A percentile compares a stretch with the other conserved stretches of the same genome.
These are phyloP conservation scores for Setaria italica DNA, from an alignment of 202 grass and related monocot species.

Conservation along the genomic window DNA sequence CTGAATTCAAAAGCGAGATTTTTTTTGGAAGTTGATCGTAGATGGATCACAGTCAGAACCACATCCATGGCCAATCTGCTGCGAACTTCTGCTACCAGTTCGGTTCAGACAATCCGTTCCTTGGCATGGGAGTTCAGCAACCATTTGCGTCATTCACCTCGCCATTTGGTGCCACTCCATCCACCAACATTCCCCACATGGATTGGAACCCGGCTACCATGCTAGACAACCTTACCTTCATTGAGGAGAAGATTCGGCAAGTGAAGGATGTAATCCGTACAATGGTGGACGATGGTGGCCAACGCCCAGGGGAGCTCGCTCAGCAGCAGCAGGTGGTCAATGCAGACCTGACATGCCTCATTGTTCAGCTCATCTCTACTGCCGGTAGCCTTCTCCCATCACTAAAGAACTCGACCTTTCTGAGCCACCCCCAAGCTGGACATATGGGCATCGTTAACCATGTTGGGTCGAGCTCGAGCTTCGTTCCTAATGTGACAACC, in stretches of 20 bases:
- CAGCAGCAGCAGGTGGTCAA: slow-evolving; percentile 60
- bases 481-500: background rate
- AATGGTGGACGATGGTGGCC: slow-evolving; percentile 37
- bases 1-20: slow-evolving; percentile 13
- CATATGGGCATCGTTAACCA: slow-evolving; percentile 28
- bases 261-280: slow-evolving; percentile 60
- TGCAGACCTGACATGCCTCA: slow-evolving; percentile 66
- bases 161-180: slow-evolving; percentile 4
- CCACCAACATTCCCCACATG: slow-evolving; percentile 47
- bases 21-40: background rate
- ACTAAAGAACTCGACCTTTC: slow-evolving; percentile 51
- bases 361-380: slow-evolving; percentile 79
- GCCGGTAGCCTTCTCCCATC: slow-evolving; percentile 67
- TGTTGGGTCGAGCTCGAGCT: slow-evolving; percentile 49
- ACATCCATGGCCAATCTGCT: slow-evolving; percentile 33
- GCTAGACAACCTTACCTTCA: slow-evolving; percentile 71
- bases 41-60: slow-evolving; percentile 56
- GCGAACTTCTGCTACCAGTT: slow-evolving; percentile 45
- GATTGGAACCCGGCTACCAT: slow-evolving; percentile 69
- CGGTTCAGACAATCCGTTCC: slow-evolving; percentile 33
- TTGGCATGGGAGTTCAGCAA: slow-evolving; percentile 41
- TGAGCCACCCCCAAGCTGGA: slow-evolving; percentile 39
- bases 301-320: slow-evolving; percentile 22
- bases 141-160: slow-evolving; percentile 16
- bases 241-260: slow-evolving; percentile 82